Conservation (phyloP, 768 basidiomycete genomes). For the Pisolithus tinctorius region DNA sequence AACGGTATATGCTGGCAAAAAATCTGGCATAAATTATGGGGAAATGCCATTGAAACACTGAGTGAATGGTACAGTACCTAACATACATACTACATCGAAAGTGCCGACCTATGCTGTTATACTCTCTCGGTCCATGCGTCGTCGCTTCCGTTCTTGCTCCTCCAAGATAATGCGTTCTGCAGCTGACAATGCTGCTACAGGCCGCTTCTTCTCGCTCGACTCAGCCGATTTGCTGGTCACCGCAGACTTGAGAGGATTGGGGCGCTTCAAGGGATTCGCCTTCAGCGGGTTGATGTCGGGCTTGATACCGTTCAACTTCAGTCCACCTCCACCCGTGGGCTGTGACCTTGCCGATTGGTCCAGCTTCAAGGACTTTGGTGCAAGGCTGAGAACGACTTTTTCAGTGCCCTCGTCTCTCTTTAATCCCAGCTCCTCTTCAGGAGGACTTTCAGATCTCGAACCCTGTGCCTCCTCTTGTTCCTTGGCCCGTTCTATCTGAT, state of each 20-base stretch:
- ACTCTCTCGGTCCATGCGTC: slow-evolving; percentile 57
- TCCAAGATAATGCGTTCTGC: slow-evolving; percentile 84
- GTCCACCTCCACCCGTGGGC: slow-evolving; percentile 29
- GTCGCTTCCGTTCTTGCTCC: slow-evolving; percentile 84
- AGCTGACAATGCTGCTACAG: slow-evolving; percentile 63
- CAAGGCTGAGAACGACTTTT: slow-evolving; percentile 71
- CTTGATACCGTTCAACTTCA: slow-evolving; percentile 54
- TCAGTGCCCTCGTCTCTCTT: slow-evolving; percentile 67
- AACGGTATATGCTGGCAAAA: background rate
- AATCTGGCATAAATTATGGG: background rate
- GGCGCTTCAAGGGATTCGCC: slow-evolving; percentile 62
- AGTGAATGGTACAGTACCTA: slow-evolving; percentile 2
- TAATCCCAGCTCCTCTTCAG: slow-evolving; percentile 46
- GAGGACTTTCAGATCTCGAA: slow-evolving; percentile 29
- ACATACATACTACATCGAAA: slow-evolving; percentile 1
- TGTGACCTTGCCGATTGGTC: slow-evolving; percentile 20
- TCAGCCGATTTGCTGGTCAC: slow-evolving; percentile 26
- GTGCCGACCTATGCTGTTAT: slow-evolving; percentile 7
- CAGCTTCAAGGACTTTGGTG: slow-evolving; percentile 42
- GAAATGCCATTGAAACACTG: background rate
- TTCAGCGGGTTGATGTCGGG: slow-evolving; percentile 51
- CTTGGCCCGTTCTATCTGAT: slow-evolving; percentile 88
- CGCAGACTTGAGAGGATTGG: slow-evolving; percentile 65
- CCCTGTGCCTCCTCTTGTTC: slow-evolving; percentile 35
- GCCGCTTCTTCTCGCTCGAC: slow-evolving; percentile 52